Evolutionary conservation across 176 grass and related monocot species (phyloP), one percentile per base, ranked within the genome.

Genomic region (Musa schizocarpa): DNA sequence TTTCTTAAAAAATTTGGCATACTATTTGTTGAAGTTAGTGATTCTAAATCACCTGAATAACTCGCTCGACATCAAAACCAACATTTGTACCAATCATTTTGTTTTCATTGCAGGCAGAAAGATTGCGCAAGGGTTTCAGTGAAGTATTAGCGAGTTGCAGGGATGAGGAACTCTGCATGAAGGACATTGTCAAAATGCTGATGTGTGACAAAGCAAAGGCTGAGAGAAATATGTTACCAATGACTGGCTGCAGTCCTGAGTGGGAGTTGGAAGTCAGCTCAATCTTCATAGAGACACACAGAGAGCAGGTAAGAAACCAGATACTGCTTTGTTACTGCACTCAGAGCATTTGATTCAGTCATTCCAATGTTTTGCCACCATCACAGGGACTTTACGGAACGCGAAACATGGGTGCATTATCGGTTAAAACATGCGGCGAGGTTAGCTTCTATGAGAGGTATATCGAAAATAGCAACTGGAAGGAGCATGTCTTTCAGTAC

Each of bases 301-400:
- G 83, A 13, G 69, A 84, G 65, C 67, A 76, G 83, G 94, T 89
- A 68, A 85, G 71, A 22, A 73, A 52, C 27, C 1, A 16, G 13
- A 69, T 49, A 79, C 16, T 63, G n/a, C 19, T n/a, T 64, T 63
- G 34, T 56, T 2, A 16, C 23, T 52, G 57, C 9, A 58, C 17
- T 43, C 67, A 2, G 43, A 16, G 13, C 34, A 56, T 13, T 21
- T 9, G 9, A 29, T 57, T 7, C 55, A 59, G 52, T 24, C 12
- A 64, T 71, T 78, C 61, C 0, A 53, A 2, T 58, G 43, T 73
- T 77, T 20, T 54, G 1, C 11, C 49, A 14, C 43, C 5, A 50
- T 85, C 48, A 1, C 73, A 93, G 94, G 86, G 84, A 64, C 80
- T 52, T 23, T 93, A 93, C 76, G 94, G 94, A 75, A 98, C 90